These are phyloP conservation scores for Vicia sativa DNA, from an alignment of 306 rosid species.

Conservation along the genomic window DNA sequence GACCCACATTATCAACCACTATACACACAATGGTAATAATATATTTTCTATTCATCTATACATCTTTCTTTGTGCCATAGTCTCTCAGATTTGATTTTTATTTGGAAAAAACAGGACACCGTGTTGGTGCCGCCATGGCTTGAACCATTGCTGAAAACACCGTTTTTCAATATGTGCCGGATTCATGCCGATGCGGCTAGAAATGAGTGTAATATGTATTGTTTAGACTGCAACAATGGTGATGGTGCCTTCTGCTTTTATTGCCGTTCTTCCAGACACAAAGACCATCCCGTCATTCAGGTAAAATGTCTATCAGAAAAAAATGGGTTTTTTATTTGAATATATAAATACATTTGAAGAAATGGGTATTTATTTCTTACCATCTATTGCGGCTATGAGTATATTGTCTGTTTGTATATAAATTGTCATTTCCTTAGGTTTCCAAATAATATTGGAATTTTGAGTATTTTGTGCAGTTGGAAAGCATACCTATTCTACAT, in stretches of 20 bases:
- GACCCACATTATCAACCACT: constrained; percentile 33
- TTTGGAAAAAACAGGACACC: constrained; percentile 49
- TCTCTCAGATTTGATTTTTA: background rate
- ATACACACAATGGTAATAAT: constrained; percentile 24
- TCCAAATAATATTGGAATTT: no score
- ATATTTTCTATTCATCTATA: background rate
- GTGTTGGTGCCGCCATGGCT: constrained; percentile 90
- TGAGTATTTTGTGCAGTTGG: no score
- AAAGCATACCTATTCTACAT: no score
- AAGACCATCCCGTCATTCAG: constrained; percentile 92
- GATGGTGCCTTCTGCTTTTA: constrained; percentile 88
- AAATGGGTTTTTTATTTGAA: no score
- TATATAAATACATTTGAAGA: no score
- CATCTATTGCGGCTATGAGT: no score
- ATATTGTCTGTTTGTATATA: no score
- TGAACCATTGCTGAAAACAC: constrained; percentile 64
- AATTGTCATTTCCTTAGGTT: no score
- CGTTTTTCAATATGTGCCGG: constrained; percentile 76
- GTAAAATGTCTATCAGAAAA: constrained; percentile 3
- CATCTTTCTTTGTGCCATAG: rapidly evolving
- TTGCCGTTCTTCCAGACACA: constrained; percentile 87
- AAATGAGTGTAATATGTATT: constrained; percentile 89
- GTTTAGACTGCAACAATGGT: constrained; percentile 73
- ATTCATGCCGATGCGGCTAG: constrained; percentile 76
- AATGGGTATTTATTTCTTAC: no score